These are phyloP conservation scores for Talaromyces sp. DNA, from an alignment of 2,329 filamentous ascomycete genomes.

Conservation along the genomic window DNA sequence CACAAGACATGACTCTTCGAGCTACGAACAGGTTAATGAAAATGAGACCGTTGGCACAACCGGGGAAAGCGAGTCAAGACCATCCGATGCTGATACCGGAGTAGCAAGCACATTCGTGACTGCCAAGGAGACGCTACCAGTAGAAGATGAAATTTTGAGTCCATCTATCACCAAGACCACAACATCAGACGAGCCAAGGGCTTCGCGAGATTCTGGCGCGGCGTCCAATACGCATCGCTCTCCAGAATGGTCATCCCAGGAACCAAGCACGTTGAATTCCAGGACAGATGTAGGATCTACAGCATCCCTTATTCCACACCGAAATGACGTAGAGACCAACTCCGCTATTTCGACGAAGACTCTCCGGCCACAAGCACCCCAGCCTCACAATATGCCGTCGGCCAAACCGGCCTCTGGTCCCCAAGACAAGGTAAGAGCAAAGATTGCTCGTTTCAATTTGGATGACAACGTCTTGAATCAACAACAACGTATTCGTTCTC, in stretches of 20 bases:
- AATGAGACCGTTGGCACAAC: not conserved
- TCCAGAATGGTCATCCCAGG: not conserved
- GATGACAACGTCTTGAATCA: constrained; percentile 42
- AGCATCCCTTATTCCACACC: constrained; percentile 30
- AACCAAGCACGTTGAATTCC: constrained; percentile 6
- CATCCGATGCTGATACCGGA: constrained; percentile 3
- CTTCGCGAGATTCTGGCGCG: not conserved
- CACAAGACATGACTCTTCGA: constrained; percentile 9
- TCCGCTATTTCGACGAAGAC: constrained; percentile 16
- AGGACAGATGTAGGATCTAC: constrained; percentile 31
- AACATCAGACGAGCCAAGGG: not conserved
- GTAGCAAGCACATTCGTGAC: constrained; percentile 16
- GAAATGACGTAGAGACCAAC: constrained; percentile 23
- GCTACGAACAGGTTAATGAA: constrained; percentile 39
- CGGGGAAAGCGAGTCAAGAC: constrained; percentile 25
- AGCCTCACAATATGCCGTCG: constrained; percentile 26
- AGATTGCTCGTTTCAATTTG: constrained; percentile 44
- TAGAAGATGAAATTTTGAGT: not conserved
- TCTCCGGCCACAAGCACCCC: constrained; percentile 34
- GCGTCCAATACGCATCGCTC: not conserved
- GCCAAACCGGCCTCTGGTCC: constrained; percentile 18
- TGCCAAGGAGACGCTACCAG: constrained; percentile 12
- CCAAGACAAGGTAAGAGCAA: constrained; percentile 26
- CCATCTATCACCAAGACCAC: not conserved
- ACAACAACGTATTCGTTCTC: constrained; percentile 39